phyloP scores from a whole-genome alignment of 805 yeast genomes.

The Monosporozyma siamensis region DNA sequence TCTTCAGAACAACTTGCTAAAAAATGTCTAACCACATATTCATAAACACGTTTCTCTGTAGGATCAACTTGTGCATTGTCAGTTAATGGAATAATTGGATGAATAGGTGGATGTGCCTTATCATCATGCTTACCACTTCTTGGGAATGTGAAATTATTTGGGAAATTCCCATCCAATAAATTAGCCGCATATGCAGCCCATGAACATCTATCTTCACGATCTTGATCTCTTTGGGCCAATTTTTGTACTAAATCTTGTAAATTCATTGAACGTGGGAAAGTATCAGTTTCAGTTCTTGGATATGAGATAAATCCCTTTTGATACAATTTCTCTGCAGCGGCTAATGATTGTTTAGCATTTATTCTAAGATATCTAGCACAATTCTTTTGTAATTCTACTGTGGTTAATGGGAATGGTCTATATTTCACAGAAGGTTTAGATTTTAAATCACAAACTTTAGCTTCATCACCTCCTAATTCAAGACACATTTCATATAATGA shows the following conservation, averaged over 20 bases:
- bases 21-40: constrained; percentile 75
- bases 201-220: constrained; percentile 51
- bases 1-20: constrained; percentile 88
- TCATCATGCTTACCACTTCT: constrained; percentile 79
- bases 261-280: constrained; percentile 70
- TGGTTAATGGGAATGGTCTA: constrained; percentile 85
- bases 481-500: constrained; percentile 63
- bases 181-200: constrained; percentile 70
- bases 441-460: constrained; percentile 40
- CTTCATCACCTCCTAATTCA: constrained; percentile 35
- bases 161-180: constrained; percentile 28
- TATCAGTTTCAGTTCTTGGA: constrained; percentile 96
- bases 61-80: constrained; percentile 19
- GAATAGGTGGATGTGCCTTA: constrained; percentile 97
- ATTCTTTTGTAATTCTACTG: constrained; percentile 84
- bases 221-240: constrained; percentile 35
- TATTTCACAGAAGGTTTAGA: constrained; percentile 63
- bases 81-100: constrained; percentile 49
- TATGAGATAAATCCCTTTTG: constrained; percentile 82
- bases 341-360: constrained; percentile 72
- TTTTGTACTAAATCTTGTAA: constrained; percentile 49
- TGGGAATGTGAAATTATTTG: constrained; percentile 50
- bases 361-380: constrained; percentile 67
- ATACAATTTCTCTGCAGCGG: constrained; percentile 75
- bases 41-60: constrained; percentile 66